Evolutionary conservation across 768 basidiomycete species (phyloP).

Genomic region (Calvatia gigantea): DNA sequence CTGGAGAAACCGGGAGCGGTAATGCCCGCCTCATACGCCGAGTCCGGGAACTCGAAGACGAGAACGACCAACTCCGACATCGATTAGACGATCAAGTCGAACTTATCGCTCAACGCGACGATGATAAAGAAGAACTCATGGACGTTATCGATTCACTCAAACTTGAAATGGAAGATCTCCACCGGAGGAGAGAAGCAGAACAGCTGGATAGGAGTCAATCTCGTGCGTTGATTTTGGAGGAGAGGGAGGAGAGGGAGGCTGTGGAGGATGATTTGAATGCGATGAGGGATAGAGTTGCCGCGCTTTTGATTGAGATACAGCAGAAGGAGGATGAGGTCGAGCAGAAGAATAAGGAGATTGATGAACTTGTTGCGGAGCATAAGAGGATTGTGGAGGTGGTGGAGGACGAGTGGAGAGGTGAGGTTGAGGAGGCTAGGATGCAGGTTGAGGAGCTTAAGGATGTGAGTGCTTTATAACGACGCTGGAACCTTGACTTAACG

Average conservation of each 20-base stretch:
- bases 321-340: slow-evolving; percentile 88
- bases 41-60: slow-evolving; percentile 56
- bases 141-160: slow-evolving; percentile 64
- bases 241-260: slow-evolving; percentile 69
- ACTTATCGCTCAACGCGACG: slow-evolving; percentile 52
- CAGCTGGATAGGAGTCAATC: slow-evolving; percentile 69
- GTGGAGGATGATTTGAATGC: slow-evolving; percentile 79
- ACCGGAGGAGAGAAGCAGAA: slow-evolving; percentile 59
- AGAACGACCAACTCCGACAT: slow-evolving; percentile 58
- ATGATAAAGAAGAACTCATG: slow-evolving; percentile 67
- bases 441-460: slow-evolving; percentile 80
- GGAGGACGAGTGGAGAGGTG: slow-evolving; percentile 84
- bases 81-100: slow-evolving; percentile 58
- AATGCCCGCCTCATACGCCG: slow-evolving; percentile 43
- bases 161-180: slow-evolving; percentile 64
- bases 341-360: slow-evolving; percentile 70
- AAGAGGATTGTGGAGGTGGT: slow-evolving; percentile 68
- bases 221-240: slow-evolving; percentile 66
- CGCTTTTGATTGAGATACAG: slow-evolving; percentile 77
- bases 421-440: slow-evolving; percentile 75
- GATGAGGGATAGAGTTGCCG: slow-evolving; percentile 73
- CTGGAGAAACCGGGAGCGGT: slow-evolving; percentile 34
- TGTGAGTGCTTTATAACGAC: slow-evolving; percentile 37
- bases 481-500: background rate
- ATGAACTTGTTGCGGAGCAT: slow-evolving; percentile 74